Conservation (phyloP, 2,329 filamentous ascomycete species). For the Microsporum canis region DNA sequence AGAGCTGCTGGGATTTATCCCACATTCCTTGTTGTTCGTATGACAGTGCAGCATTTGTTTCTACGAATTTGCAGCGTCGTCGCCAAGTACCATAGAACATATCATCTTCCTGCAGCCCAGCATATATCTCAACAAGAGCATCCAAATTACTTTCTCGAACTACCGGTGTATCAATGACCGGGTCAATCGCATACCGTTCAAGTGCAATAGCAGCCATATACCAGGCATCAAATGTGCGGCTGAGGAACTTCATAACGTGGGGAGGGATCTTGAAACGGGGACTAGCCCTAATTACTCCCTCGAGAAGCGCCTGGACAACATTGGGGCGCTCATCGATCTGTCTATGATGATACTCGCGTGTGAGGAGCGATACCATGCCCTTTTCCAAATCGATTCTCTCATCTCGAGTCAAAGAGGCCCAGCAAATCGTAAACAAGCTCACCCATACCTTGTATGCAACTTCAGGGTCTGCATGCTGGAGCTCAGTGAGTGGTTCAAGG, state of each 20-base stretch:
- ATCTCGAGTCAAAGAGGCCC: constrained; percentile 77
- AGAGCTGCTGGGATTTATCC: constrained; percentile 96
- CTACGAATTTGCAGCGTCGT: constrained; percentile 85
- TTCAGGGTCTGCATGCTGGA: constrained; percentile 77
- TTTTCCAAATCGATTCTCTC: constrained; percentile 84
- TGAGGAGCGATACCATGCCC: constrained; percentile 77
- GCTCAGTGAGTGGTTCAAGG: constrained; percentile 76
- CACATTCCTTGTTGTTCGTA: constrained; percentile 99
- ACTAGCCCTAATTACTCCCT: constrained; percentile 71
- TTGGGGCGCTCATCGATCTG: constrained; percentile 94
- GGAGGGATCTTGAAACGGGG: constrained; percentile 87
- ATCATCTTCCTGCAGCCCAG: constrained; percentile 84
- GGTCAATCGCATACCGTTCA: constrained; percentile 76
- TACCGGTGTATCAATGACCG: constrained; percentile 68
- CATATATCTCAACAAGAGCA: constrained; percentile 86
- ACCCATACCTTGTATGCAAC: constrained; percentile 87
- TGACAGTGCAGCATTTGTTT: constrained; percentile 91
- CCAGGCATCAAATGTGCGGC: constrained; percentile 91
- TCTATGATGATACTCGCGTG: constrained; percentile 88
- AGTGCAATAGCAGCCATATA: constrained; percentile 87
- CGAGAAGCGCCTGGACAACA: constrained; percentile 82
- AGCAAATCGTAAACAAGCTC: constrained; percentile 80
- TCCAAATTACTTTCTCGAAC: constrained; percentile 92
- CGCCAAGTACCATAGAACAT: constrained; percentile 97
- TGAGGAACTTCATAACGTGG: constrained; percentile 90